phyloP scores from a whole-genome alignment of 495 filamentous ascomycete species.

The Neurospora cerealis region DNA sequence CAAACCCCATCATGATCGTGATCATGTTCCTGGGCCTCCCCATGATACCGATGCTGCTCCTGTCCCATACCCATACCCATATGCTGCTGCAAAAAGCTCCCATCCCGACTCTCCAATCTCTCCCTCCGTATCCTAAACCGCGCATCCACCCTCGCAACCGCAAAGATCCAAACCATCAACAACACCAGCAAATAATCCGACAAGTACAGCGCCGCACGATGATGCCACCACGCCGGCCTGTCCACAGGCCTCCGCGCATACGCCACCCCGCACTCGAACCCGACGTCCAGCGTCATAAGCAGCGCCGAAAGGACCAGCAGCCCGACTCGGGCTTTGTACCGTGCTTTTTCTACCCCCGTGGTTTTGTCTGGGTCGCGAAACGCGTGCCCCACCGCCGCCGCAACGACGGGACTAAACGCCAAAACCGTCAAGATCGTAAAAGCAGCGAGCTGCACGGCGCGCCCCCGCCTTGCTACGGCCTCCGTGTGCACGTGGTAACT shows the following conservation, averaged over 20 bases:
- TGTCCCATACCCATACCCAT: background rate
- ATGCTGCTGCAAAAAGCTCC: background rate
- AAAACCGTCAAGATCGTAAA: conserved; percentile 52
- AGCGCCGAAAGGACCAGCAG: background rate
- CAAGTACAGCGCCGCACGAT: conserved; percentile 5
- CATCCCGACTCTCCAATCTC: background rate
- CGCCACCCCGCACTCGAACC: conserved; percentile 5
- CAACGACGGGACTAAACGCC: conserved; percentile 53
- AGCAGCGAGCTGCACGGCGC: conserved; percentile 54
- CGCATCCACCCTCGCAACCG: background rate
- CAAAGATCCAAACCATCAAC: background rate
- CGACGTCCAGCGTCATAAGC: conserved; percentile 5
- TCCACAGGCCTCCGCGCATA: background rate
- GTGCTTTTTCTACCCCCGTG: background rate
- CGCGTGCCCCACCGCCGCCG: background rate
- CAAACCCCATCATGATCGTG: background rate
- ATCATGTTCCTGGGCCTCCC: background rate
- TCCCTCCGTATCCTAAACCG: background rate
- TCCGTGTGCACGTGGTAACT: conserved; percentile 44
- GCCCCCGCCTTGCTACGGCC: conserved; percentile 21
- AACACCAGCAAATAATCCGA: conserved; percentile 6
- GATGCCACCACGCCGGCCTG: conserved; percentile 1
- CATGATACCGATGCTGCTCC: background rate
- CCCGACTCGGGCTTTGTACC: background rate
- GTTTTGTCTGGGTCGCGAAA: background rate